Percentiles rank a stretch among this genome's conserved stretches.
phyloP scores from a whole-genome alignment of 768 basidiomycete genomes.

The Lepiota brunneoincarnata region DNA sequence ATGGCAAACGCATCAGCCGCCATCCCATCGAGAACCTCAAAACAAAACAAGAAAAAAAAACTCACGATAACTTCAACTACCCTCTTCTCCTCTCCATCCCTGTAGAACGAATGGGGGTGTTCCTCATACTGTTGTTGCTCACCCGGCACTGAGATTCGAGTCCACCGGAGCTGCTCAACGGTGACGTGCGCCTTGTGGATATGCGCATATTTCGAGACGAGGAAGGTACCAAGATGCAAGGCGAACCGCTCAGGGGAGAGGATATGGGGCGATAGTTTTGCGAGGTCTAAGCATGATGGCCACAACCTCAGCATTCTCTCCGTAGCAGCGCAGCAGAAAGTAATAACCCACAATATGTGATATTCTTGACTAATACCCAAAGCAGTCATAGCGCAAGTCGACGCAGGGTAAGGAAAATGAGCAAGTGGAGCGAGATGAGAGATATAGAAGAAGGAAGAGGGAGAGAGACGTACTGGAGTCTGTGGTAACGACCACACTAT shows the following conservation, averaged over 20 bases:
- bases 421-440: not conserved
- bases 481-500: constrained; percentile 84
- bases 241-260: constrained; percentile 84
- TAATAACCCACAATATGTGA: constrained; percentile 53
- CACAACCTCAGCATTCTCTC: too few species aligned
- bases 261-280: constrained; percentile 87
- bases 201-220: constrained; percentile 79
- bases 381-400: not conserved
- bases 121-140: constrained; percentile 26
- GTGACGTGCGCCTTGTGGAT: constrained; percentile 68
- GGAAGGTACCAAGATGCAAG: constrained; percentile 79
- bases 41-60: constrained; percentile 14
- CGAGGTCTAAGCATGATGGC: constrained; percentile 52
- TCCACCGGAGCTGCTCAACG: constrained; percentile 82
- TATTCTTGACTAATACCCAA: constrained; percentile 56
- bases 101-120: constrained; percentile 79
- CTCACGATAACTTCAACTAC: constrained; percentile 57
- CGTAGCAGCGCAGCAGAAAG: not conserved
- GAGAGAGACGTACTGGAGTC: constrained; percentile 69
- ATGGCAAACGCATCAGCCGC: not conserved
- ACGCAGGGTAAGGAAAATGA: not conserved
- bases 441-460: not conserved
- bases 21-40: not conserved
- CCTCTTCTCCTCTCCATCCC: constrained; percentile 91
- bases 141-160: constrained; percentile 59